A percentile compares a stretch with the other conserved stretches of the same genome.
Evolutionary conservation across 78 protist genomes (phyloP).

Genomic region (Isochrysis galbana): DNA sequence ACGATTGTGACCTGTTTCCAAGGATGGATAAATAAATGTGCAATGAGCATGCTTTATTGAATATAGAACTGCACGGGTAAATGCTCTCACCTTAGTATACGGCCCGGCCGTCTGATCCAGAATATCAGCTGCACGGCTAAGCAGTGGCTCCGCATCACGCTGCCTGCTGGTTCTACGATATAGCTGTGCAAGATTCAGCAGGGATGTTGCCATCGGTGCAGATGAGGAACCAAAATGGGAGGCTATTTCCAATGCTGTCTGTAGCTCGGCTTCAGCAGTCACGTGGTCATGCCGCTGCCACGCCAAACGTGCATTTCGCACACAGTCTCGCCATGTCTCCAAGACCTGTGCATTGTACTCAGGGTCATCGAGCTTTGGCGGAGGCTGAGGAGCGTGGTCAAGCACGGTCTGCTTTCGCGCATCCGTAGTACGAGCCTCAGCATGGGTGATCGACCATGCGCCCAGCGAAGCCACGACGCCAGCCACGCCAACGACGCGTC

Average conservation of each 20-base stretch:
- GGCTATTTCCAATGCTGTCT: background rate
- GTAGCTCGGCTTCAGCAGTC: background rate
- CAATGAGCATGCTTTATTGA: background rate
- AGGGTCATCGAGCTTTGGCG: background rate
- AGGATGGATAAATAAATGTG: background rate
- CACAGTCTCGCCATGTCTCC: background rate
- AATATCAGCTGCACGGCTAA: background rate
- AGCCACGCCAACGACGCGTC: no score
- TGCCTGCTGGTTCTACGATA: background rate
- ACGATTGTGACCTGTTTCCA: background rate
- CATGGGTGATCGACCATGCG: no score
- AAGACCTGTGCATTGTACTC: background rate
- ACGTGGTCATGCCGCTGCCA: background rate
- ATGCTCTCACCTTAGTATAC: background rate
- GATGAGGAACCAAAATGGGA: background rate
- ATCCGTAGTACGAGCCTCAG: no score
- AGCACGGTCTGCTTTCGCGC: no score
- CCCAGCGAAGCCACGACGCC: no score
- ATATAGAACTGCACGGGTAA: background rate
- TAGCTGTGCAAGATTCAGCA: background rate
- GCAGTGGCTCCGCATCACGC: background rate
- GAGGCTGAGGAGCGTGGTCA: background rate
- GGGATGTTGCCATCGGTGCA: background rate
- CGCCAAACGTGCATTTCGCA: background rate
- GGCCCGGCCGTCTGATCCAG: slow-evolving; percentile 11